phyloP scores from a whole-genome alignment of 805 yeast genomes.

The Lachancea sp. region DNA sequence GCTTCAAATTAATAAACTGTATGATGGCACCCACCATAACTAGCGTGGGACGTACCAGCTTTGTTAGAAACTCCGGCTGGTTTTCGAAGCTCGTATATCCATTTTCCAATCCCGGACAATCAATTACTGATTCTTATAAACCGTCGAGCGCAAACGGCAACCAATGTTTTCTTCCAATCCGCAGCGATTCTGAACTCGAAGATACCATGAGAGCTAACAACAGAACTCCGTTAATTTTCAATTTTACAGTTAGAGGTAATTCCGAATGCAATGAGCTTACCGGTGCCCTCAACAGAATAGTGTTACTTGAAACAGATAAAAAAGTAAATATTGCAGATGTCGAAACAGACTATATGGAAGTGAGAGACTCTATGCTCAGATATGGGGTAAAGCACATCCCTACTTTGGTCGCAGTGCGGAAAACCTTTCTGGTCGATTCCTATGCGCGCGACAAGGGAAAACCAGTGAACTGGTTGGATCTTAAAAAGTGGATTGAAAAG shows the following conservation, averaged over 20 bases:
- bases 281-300: conserved; percentile 49
- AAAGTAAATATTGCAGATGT: conserved; percentile 61
- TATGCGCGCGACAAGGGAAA: conserved; percentile 25
- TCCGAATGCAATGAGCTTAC: conserved; percentile 56
- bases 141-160: conserved; percentile 11
- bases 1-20: no score
- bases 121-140: conserved; percentile 10
- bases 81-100: conserved; percentile 13
- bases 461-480: conserved; percentile 39
- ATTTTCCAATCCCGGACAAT: conserved; percentile 8
- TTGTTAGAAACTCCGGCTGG: conserved; percentile 10
- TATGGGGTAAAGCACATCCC: conserved; percentile 56
- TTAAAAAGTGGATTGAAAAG: conserved; percentile 40
- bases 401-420: conserved; percentile 56
- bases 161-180: conserved; percentile 41
- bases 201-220: conserved; percentile 40
- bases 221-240: conserved; percentile 58
- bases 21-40: no score
- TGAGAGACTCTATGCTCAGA: conserved; percentile 49
- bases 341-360: conserved; percentile 61
- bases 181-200: conserved; percentile 54
- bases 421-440: conserved; percentile 50
- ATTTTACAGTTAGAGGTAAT: conserved; percentile 67
- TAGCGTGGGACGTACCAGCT: no score
- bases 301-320: conserved; percentile 43